Conservation (phyloP, 805 yeast genomes). For the Blastobotrys parvus region DNA sequence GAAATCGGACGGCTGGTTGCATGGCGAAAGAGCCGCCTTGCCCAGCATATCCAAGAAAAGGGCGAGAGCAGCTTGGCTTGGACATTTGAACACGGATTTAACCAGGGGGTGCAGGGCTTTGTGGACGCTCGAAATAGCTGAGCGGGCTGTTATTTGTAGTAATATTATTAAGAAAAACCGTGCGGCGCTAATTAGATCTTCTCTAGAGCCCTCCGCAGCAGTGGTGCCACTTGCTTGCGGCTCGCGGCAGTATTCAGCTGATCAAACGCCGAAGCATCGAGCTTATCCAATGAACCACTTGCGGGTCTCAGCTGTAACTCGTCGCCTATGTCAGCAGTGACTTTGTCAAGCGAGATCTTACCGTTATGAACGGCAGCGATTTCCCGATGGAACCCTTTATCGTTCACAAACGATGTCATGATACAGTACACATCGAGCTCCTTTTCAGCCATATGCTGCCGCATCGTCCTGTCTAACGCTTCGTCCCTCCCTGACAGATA, state of each 20-base stretch:
- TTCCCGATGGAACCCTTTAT: conserved; percentile 36
- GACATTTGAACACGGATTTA: conserved; percentile 89
- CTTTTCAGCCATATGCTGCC: conserved; percentile 26
- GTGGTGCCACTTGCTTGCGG: conserved; percentile 82
- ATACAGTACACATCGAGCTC: conserved; percentile 35
- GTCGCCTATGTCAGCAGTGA: conserved; percentile 24
- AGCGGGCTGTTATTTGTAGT: not conserved
- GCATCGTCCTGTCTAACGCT: conserved; percentile 23
- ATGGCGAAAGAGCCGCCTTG: conserved; percentile 55
- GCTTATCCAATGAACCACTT: conserved; percentile 11
- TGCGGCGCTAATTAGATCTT: too few relatives aligned
- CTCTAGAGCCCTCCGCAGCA: conserved; percentile 23
- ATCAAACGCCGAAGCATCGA: conserved; percentile 22
- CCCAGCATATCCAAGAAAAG: conserved; percentile 47
- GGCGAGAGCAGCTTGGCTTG: conserved; percentile 57
- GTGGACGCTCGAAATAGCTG: conserved; percentile 3
- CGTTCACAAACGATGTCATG: conserved; percentile 40
- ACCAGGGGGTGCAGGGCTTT: conserved; percentile 46
- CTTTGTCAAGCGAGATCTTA: conserved; percentile 17
- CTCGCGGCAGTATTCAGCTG: conserved; percentile 59
- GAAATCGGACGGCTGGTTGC: conserved; percentile 65
- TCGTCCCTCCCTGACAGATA: conserved; percentile 37
- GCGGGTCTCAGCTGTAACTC: not conserved
- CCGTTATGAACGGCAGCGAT: conserved; percentile 27
- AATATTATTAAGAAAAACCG: too few relatives aligned